These are phyloP conservation scores for Talaromyces wortmannii DNA, from an alignment of 495 filamentous ascomycete species.

Conservation along the genomic window DNA sequence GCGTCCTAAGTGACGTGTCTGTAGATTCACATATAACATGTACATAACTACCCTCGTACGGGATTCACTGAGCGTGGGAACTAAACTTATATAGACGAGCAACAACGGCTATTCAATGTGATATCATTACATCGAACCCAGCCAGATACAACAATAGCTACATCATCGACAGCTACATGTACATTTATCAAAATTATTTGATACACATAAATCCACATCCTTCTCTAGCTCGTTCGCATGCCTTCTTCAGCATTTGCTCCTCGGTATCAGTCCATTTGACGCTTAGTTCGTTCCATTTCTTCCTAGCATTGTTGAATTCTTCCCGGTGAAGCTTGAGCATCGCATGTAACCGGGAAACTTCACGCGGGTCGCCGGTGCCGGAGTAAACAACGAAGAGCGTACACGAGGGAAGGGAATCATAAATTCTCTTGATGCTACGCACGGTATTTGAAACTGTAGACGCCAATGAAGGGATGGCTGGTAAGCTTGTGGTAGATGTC, in stretches of 20 bases:
- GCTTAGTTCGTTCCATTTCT: conserved; percentile 81
- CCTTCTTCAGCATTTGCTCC: conserved; percentile 68
- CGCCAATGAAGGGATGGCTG: conserved; percentile 21
- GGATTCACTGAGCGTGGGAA: too few relatives aligned
- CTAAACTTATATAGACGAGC: too few relatives aligned
- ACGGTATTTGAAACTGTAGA: conserved; percentile 41
- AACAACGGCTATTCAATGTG: too few relatives aligned
- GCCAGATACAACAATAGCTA: too few relatives aligned
- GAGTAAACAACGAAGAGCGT: conserved; percentile 85
- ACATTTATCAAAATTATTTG: conserved; percentile 38
- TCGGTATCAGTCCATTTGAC: conserved; percentile 90
- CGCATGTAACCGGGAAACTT: conserved; percentile 63
- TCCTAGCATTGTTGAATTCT: conserved; percentile 62
- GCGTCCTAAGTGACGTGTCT: background rate
- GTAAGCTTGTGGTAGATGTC: conserved; percentile 1
- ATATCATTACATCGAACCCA: too few relatives aligned
- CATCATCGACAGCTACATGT: background rate
- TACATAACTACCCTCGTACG: background rate
- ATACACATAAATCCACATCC: conserved; percentile 80
- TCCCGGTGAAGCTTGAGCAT: conserved; percentile 67
- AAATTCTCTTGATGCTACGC: conserved; percentile 57
- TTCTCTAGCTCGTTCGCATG: conserved; percentile 60
- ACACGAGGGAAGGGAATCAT: conserved; percentile 70
- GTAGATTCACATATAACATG: background rate
- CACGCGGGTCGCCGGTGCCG: conserved; percentile 80